phyloP scores from a whole-genome alignment of 495 filamentous ascomycete species.

The Aspergillus hancockii region DNA sequence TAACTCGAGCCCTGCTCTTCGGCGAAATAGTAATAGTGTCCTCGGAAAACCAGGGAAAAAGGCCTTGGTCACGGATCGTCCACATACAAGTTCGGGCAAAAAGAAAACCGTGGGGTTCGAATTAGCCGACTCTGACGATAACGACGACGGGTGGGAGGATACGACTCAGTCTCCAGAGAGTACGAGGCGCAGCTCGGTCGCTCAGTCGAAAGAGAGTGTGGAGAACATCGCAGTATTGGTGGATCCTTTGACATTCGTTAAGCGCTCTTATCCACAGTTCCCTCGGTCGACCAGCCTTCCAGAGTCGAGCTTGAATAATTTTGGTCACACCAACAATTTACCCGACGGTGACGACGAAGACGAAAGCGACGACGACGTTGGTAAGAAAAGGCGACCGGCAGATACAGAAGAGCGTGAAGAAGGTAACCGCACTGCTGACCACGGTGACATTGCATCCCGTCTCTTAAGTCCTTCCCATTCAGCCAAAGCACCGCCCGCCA shows the following conservation, averaged over 20 bases:
- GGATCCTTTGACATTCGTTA: slow-evolving; percentile 50
- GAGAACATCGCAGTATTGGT: slow-evolving; percentile 44
- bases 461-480: slow-evolving; percentile 43
- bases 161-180: slow-evolving; percentile 54
- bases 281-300: slow-evolving; percentile 48
- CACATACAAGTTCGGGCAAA: slow-evolving; percentile 38
- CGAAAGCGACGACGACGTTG: slow-evolving; percentile 27
- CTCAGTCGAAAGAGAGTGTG: slow-evolving; percentile 40
- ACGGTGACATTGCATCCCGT: slow-evolving; percentile 41
- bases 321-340: slow-evolving; percentile 22
- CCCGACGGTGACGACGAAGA: slow-evolving; percentile 26
- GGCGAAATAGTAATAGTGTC: slow-evolving; percentile 36
- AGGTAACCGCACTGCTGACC: slow-evolving; percentile 25
- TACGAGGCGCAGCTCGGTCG: slow-evolving; percentile 48
- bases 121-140: slow-evolving; percentile 46
- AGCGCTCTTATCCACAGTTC: slow-evolving; percentile 47
- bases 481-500: slow-evolving; percentile 48
- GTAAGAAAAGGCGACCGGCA: slow-evolving; percentile 11
- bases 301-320: slow-evolving; percentile 40
- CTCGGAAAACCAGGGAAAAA: slow-evolving; percentile 41
- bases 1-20: slow-evolving; percentile 44
- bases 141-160: slow-evolving; percentile 52
- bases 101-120: slow-evolving; percentile 54
- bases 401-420: slow-evolving; percentile 23
- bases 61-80: slow-evolving; percentile 39